Conservation (phyloP, 768 basidiomycete species). For the Sarcodon sp. region DNA sequence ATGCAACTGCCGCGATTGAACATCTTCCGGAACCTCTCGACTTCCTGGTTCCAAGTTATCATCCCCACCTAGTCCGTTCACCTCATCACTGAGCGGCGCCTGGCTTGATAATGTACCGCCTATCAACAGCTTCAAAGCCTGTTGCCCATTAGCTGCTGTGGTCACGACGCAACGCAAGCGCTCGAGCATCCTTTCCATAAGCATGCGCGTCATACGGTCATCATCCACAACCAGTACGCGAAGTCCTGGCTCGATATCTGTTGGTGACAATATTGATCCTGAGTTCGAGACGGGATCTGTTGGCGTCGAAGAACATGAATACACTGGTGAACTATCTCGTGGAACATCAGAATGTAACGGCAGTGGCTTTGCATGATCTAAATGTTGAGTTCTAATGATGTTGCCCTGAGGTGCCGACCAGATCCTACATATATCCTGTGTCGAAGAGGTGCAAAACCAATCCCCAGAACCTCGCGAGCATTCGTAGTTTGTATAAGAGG, state of each 20-base stretch:
- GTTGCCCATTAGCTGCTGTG: conserved; percentile 74
- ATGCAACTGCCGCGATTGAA: too few species aligned
- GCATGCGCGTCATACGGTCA: conserved; percentile 62
- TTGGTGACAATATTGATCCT: not conserved
- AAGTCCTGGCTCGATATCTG: conserved; percentile 29
- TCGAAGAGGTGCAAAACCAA: not conserved
- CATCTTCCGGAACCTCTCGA: too few species aligned
- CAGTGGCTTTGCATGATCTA: not conserved
- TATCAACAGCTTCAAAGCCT: conserved; percentile 62
- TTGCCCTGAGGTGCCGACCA: not conserved
- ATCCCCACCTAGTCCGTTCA: too few species aligned
- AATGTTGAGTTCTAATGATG: not conserved
- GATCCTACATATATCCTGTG: not conserved
- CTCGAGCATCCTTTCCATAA: conserved; percentile 73
- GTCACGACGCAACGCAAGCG: conserved; percentile 69
- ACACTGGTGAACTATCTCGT: too few species aligned
- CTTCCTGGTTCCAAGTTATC: too few species aligned
- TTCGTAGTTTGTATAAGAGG: not conserved
- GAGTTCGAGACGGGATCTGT: not conserved
- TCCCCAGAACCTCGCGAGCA: not conserved
- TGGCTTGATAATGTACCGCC: conserved; percentile 12
- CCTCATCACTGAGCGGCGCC: too few species aligned
- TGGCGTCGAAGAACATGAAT: not conserved
- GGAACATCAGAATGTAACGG: too few species aligned
- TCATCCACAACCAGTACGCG: conserved; percentile 76